Evolutionary conservation across 305 asterid species (phyloP).

Genomic region (Fraxinus greggii): DNA sequence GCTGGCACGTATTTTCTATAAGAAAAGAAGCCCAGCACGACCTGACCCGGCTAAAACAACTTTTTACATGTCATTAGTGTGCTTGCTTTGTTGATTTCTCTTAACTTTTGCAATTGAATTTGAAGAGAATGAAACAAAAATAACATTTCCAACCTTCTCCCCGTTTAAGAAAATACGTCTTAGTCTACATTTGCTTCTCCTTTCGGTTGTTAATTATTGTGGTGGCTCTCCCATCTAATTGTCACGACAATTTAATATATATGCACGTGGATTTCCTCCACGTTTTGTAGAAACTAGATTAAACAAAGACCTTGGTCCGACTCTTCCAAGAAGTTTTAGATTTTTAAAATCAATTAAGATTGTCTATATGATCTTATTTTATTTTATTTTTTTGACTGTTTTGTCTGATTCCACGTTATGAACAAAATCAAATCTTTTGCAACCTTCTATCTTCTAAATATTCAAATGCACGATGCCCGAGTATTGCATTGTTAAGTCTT

Average conservation of each 20-base stretch:
- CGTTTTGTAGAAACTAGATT: not conserved
- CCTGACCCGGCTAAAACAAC: not conserved
- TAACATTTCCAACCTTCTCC: not conserved
- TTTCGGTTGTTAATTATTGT: not conserved
- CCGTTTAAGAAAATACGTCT: not conserved
- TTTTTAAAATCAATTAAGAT: not conserved
- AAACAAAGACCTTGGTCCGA: not conserved
- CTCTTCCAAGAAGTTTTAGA: not conserved
- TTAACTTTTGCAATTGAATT: not conserved
- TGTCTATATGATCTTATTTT: not conserved
- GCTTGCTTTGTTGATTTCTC: not conserved
- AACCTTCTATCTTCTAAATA: not conserved
- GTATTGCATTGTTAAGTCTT: not conserved
- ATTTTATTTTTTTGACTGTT: not conserved
- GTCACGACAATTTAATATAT: conserved; percentile 2
- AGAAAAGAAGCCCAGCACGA: not conserved
- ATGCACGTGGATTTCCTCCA: not conserved
- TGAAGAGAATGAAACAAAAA: not conserved
- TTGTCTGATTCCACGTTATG: not conserved
- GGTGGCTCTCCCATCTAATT: conserved; percentile 2
- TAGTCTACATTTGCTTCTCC: not conserved
- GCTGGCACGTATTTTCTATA: not conserved
- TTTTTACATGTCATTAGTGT: not conserved
- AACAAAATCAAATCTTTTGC: not conserved
- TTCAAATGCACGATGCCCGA: not conserved